Evolutionary conservation across 805 yeast genomes (phyloP).

Genomic region (Sugiyamaella lignohabitans): DNA sequence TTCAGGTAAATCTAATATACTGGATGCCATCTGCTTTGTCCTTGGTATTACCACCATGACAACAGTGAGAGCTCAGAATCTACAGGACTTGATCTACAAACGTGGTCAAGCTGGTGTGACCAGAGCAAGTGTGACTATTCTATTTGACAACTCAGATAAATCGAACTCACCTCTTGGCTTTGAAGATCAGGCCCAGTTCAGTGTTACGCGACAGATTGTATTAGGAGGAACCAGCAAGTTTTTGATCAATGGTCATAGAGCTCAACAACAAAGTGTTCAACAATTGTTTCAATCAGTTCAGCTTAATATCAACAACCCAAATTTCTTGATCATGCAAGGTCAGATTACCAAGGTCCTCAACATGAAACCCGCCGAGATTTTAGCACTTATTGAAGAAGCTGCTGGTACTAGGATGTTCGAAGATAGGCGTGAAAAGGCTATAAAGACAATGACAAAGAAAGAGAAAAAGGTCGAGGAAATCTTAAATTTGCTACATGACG

Average conservation of each 20-base stretch:
- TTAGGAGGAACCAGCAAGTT: constrained; percentile 91
- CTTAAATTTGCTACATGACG: constrained; percentile 64
- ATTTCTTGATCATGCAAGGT: constrained; percentile 97
- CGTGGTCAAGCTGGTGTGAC: constrained; percentile 98
- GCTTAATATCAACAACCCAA: constrained; percentile 92
- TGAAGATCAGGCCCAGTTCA: constrained; percentile 66
- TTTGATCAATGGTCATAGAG: constrained; percentile 90
- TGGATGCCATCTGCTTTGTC: constrained; percentile 98
- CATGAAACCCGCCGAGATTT: constrained; percentile 88
- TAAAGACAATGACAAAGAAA: constrained; percentile 84
- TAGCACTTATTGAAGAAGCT: constrained; percentile 93
- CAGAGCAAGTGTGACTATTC: constrained; percentile 92
- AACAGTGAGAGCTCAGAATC: constrained; percentile 88
- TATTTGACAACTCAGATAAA: constrained; percentile 79
- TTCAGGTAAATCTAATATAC: constrained; percentile 91
- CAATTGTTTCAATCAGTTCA: constrained; percentile 92
- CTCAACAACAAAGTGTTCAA: constrained; percentile 87
- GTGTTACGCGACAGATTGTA: constrained; percentile 85
- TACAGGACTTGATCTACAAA: constrained; percentile 91
- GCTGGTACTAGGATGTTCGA: constrained; percentile 97
- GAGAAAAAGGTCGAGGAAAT: constrained; percentile 80
- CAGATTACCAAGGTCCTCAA: constrained; percentile 94
- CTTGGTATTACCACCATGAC: constrained; percentile 90
- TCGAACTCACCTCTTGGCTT: constrained; percentile 81
- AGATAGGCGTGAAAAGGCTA: constrained; percentile 86